phyloP scores from a whole-genome alignment of 2,329 filamentous ascomycete species.

The Penicillium sp. region DNA sequence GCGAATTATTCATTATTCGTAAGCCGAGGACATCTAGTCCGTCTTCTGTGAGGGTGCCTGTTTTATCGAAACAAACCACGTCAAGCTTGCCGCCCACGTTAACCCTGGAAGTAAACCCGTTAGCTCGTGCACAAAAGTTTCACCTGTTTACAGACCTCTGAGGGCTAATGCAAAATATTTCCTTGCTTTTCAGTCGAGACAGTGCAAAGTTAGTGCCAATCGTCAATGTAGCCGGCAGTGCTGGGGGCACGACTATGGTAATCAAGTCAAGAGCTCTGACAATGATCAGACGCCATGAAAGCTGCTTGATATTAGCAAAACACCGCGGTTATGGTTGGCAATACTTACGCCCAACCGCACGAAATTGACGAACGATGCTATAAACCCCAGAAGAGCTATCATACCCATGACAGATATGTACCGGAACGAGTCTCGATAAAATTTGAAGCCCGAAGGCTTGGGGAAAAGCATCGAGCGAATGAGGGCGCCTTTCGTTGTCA shows the following conservation, averaged over 20 bases:
- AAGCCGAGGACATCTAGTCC: conserved; percentile 92
- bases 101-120: conserved; percentile 58
- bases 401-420: conserved; percentile 97
- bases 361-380: conserved; percentile 93
- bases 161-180: conserved; percentile 97
- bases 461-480: conserved; percentile 98
- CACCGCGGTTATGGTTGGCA: not conserved
- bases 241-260: conserved; percentile 95
- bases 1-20: conserved; percentile 70
- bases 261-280: conserved; percentile 92
- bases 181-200: conserved; percentile 79
- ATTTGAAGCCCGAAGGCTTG: conserved; percentile 97
- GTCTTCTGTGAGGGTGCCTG: conserved; percentile 96
- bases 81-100: conserved; percentile 97
- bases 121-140: not conserved
- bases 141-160: conserved; percentile 58
- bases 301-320: conserved; percentile 40
- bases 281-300: conserved; percentile 89
- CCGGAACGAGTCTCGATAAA: conserved; percentile 95
- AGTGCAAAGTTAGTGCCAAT: conserved; percentile 97
- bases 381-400: conserved; percentile 84
- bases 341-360: conserved; percentile 68
- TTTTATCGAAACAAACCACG: conserved; percentile 98
- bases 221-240: conserved; percentile 89
- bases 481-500: conserved; percentile 93